Base-by-base conservation (phyloP, 1,284 basidiomycete genomes). In the Rhodotorula sp. region DNA sequence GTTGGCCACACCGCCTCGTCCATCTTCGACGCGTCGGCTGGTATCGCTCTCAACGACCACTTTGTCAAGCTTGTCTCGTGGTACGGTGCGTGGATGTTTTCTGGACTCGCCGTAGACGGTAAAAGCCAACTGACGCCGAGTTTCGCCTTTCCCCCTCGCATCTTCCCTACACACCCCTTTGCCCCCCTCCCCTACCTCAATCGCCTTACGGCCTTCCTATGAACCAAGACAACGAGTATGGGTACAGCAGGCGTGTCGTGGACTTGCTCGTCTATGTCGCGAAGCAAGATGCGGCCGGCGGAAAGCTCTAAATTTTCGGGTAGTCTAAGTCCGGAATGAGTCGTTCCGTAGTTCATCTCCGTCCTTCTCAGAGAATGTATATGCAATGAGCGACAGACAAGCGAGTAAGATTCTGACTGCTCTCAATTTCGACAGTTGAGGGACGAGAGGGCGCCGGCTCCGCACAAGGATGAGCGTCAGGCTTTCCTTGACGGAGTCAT, bases 201-300 rank as follows among this genome's bases (percentile, higher is more conserved):
- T 63, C 56, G 50, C 53, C 64, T 61, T 59, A 16, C 59, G 54
- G 34, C 34, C 34, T 34, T 34, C 26, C 60, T 62, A 7, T 34
- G 7, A n/a, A 40, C 10, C 34, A 34, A 34, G 34, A 34, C 78
- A 92, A 93, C 82, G 91, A 94, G 84, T 94, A 90, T 90, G 92
- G 93, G 37, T 98, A 98, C 89, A 96, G 93, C 65, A 88, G 86
- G 81, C 89, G 95, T 80, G 94, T 97, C 71, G 88, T 89, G 81
- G 95, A 98, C 83, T 87, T 98, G 72, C 84, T 97, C 80, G 84
- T 87, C 76, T 92, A 84, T 84, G 88, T 88, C 77, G 92, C 94
- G 74, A 85, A 86, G 83, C 64, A 68, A 60, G 69, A 65, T 44
- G 70, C 68, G 34, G 44, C 44, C 16, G 61, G 26, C 18, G 67